Evolutionary conservation across 2,329 filamentous ascomycete species (phyloP).

Genomic region (Aspergillus sp.): DNA sequence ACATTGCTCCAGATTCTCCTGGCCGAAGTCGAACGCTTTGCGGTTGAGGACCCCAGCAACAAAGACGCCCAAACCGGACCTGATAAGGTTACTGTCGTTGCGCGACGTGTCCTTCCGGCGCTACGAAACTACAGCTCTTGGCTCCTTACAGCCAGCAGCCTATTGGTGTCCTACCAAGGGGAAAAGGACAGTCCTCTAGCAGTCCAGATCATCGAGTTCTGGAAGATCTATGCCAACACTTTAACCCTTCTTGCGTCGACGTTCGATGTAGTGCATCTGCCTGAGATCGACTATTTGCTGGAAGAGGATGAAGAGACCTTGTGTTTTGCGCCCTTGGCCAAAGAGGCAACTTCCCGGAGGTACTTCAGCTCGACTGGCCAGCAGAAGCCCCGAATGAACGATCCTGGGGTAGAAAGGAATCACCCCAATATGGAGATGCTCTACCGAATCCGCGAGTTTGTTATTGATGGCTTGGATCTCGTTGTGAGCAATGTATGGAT

Average conservation of each 20-base stretch:
- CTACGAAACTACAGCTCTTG: constrained; percentile 70
- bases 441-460: constrained; percentile 63
- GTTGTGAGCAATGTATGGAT: constrained; percentile 50
- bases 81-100: constrained; percentile 59
- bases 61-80: constrained; percentile 39
- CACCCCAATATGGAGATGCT: constrained; percentile 66
- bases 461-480: constrained; percentile 62
- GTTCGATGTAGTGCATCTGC: constrained; percentile 60
- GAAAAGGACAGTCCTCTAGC: constrained; percentile 56
- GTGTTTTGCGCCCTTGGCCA: constrained; percentile 63
- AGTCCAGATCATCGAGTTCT: constrained; percentile 62
- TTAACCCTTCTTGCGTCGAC: constrained; percentile 60
- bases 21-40: constrained; percentile 66
- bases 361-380: constrained; percentile 51
- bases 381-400: constrained; percentile 56
- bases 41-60: constrained; percentile 49
- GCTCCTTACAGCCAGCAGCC: constrained; percentile 59
- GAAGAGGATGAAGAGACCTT: constrained; percentile 69
- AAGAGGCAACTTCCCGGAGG: constrained; percentile 51
- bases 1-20: constrained; percentile 70
- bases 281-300: constrained; percentile 62
- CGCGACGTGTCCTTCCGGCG: constrained; percentile 63
- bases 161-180: constrained; percentile 54
- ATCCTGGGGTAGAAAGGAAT: constrained; percentile 53
- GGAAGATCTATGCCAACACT: constrained; percentile 65